Conservation (phyloP, 768 basidiomycete species). For the Russula dissimulans region DNA sequence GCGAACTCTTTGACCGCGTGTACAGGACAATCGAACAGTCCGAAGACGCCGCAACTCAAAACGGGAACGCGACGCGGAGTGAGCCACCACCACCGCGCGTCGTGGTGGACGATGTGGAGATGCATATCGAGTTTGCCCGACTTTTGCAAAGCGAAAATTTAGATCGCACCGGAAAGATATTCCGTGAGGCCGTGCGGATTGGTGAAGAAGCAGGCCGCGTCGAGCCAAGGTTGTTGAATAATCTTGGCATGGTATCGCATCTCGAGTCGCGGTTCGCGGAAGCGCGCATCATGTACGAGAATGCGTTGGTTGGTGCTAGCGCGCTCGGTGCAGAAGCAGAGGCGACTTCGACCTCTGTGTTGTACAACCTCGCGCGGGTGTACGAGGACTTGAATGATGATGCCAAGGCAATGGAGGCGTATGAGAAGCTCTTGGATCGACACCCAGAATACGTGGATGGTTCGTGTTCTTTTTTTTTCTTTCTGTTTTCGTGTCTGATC, state of each 20-base stretch:
- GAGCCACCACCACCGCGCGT: constrained; percentile 22
- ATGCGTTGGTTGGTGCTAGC: constrained; percentile 53
- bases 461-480: constrained; percentile 29
- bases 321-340: constrained; percentile 45
- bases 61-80: constrained; percentile 16
- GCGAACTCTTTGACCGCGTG: constrained; percentile 75
- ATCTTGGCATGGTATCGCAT: constrained; percentile 68
- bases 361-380: constrained; percentile 87
- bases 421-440: constrained; percentile 73
- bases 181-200: constrained; percentile 64
- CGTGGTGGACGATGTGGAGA: constrained; percentile 68
- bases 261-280: constrained; percentile 50
- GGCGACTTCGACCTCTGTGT: constrained; percentile 66
- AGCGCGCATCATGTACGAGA: constrained; percentile 62
- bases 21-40: constrained; percentile 49
- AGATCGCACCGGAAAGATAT: constrained; percentile 62
- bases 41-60: constrained; percentile 41
- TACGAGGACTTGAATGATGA: constrained; percentile 81
- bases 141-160: constrained; percentile 79
- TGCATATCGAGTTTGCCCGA: constrained; percentile 85
- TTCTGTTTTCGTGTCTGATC: not conserved
- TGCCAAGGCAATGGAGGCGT: constrained; percentile 71
- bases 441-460: constrained; percentile 97
- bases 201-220: constrained; percentile 38
- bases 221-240: constrained; percentile 70